Conservation (phyloP, 352 stramenopile genomes). For the Pythium dissotocum region DNA sequence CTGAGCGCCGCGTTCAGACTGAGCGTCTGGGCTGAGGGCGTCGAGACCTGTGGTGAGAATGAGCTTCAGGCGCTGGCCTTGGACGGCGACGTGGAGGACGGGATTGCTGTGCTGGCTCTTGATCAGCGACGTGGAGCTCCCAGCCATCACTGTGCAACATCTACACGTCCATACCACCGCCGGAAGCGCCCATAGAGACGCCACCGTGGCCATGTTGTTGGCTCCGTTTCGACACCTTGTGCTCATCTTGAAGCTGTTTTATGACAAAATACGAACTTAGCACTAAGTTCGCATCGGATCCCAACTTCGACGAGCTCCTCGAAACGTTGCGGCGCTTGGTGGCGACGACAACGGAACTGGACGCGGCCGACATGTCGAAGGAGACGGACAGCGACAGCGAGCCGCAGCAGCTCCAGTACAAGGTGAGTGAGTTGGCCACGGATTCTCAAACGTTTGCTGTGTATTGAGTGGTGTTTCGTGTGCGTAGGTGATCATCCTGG, state of each 20-base stretch:
- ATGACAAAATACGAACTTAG: conserved; percentile 3
- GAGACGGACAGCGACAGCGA: conserved; percentile 84
- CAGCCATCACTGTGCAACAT: neutral
- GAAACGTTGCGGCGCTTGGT: conserved; percentile 18
- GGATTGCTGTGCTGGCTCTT: conserved; percentile 52
- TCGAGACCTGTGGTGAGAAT: conserved; percentile 41
- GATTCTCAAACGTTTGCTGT: neutral
- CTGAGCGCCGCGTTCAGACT: too few relatives aligned
- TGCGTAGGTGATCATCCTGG: conserved; percentile 90
- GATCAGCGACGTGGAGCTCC: conserved; percentile 17
- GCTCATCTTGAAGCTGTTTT: conserved; percentile 24
- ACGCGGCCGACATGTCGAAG: conserved; percentile 59
- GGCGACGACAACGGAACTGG: neutral
- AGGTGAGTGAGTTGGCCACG: conserved; percentile 36
- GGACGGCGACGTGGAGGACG: conserved; percentile 35
- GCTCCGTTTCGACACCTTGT: neutral
- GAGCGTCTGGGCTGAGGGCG: too few relatives aligned
- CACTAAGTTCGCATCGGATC: conserved; percentile 20
- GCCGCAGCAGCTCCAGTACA: conserved; percentile 86
- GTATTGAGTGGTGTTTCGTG: neutral
- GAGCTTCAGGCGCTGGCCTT: conserved; percentile 36
- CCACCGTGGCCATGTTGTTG: neutral
- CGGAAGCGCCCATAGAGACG: neutral
- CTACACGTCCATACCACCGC: neutral
- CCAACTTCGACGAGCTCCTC: conserved; percentile 14